Conservation (phyloP, 768 basidiomycete species). For the Suillus brevipes region DNA sequence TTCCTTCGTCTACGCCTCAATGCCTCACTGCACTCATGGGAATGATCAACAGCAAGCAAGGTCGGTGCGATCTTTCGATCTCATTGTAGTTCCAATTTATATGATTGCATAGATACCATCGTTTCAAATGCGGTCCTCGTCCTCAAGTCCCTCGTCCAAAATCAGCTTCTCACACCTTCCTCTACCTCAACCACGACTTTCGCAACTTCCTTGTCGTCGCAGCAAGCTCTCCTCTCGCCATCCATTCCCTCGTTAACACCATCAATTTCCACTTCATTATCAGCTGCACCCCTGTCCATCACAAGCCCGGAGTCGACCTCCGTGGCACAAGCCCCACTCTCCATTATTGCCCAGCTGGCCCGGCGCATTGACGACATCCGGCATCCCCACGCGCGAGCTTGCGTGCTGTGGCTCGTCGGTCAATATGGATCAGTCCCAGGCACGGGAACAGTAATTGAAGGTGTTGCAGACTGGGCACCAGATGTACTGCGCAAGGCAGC, state of each 20-base stretch:
- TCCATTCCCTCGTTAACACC: slow-evolving; percentile 12
- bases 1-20: slow-evolving; percentile 68
- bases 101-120: slow-evolving; percentile 57
- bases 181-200: slow-evolving; percentile 24
- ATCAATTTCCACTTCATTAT: neutral
- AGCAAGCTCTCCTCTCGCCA: slow-evolving; percentile 12
- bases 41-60: slow-evolving; percentile 77
- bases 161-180: slow-evolving; percentile 46
- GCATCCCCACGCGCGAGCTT: slow-evolving; percentile 81
- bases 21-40: slow-evolving; percentile 75
- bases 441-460: slow-evolving; percentile 42
- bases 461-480: slow-evolving; percentile 78
- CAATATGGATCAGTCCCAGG: slow-evolving; percentile 65
- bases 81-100: neutral
- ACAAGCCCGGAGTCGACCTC: slow-evolving; percentile 16
- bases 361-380: slow-evolving; percentile 75
- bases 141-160: slow-evolving; percentile 81
- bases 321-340: slow-evolving; percentile 45
- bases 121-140: slow-evolving; percentile 83
- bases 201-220: slow-evolving; percentile 3
- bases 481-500: slow-evolving; percentile 83
- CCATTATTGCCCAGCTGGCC: slow-evolving; percentile 79
- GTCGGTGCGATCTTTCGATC: slow-evolving; percentile 40
- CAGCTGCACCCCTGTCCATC: slow-evolving; percentile 16
- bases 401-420: slow-evolving; percentile 90